Conservation (phyloP, 225 moss, liverwort and hornwort genomes). For the Asterella californica region DNA sequence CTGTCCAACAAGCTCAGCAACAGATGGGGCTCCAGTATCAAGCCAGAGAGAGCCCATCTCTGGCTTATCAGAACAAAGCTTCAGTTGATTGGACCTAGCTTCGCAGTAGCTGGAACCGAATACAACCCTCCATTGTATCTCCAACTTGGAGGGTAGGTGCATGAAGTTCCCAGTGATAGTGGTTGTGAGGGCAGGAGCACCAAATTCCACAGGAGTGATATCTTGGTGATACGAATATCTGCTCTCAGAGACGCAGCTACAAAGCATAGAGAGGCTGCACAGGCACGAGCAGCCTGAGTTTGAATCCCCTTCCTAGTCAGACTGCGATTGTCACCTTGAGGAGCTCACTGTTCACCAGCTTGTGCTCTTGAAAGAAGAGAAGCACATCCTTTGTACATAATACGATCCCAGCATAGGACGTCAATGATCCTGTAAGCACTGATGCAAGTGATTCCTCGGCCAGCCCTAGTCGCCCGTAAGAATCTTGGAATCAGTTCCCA, state of each 20-base stretch:
- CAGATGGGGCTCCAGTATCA: slow-evolving; percentile 6
- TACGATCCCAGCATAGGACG: slow-evolving; percentile 30
- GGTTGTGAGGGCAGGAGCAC: slow-evolving; percentile 24
- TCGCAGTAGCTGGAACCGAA: slow-evolving; percentile 24
- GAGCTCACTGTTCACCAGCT: slow-evolving; percentile 37
- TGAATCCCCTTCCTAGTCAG: slow-evolving; percentile 26
- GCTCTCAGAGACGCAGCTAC: slow-evolving; percentile 35
- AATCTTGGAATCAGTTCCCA: slow-evolving; percentile 39
- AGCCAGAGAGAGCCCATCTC: slow-evolving; percentile 12
- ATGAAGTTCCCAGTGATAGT: slow-evolving; percentile 19
- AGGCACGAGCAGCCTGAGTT: slow-evolving; percentile 28
- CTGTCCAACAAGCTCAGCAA: slow-evolving; percentile 24
- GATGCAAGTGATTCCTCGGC: slow-evolving; percentile 54
- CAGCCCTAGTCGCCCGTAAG: slow-evolving; percentile 46
- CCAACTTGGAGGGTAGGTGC: slow-evolving; percentile 15
- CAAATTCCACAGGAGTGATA: slow-evolving; percentile 22
- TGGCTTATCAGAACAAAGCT: slow-evolving; percentile 15
- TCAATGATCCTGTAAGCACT: slow-evolving; percentile 35
- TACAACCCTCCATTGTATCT: slow-evolving; percentile 9
- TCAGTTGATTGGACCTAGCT: slow-evolving; percentile 12
- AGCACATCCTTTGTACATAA: slow-evolving; percentile 40
- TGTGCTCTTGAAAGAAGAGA: slow-evolving; percentile 32
- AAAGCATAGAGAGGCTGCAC: slow-evolving; percentile 38
- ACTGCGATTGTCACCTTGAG: slow-evolving; percentile 40
- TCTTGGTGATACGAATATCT: slow-evolving; percentile 29